A percentile compares a stretch with the other conserved stretches of the same genome.
Conservation (phyloP, 2,329 filamentous ascomycete species). For the Aspergillus hiratsukae region DNA sequence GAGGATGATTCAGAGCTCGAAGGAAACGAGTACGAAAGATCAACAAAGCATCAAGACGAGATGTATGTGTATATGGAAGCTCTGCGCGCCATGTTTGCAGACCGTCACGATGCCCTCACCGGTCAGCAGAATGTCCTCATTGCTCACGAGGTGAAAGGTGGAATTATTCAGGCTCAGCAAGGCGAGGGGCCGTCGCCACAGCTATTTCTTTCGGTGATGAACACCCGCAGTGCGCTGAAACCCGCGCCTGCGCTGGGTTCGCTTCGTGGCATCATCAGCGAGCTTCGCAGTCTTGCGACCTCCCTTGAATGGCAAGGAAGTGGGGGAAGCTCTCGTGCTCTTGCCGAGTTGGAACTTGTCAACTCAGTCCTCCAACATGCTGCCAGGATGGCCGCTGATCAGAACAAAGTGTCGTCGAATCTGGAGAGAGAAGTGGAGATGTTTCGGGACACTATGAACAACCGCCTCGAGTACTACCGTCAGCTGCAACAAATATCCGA, state of each 20-base stretch:
- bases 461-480: conserved; percentile 81
- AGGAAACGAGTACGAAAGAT: conserved; percentile 85
- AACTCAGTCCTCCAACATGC: conserved; percentile 59
- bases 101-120: conserved; percentile 71
- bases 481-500: conserved; percentile 91
- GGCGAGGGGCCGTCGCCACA: conserved; percentile 69
- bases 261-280: conserved; percentile 64
- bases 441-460: conserved; percentile 76
- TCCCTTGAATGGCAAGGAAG: conserved; percentile 56
- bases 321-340: conserved; percentile 52
- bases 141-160: conserved; percentile 64
- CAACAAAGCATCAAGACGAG: conserved; percentile 81
- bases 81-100: conserved; percentile 69
- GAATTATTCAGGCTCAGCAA: conserved; percentile 56
- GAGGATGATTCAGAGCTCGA: conserved; percentile 71
- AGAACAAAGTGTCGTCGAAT: conserved; percentile 48
- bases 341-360: conserved; percentile 62
- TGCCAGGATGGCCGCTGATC: conserved; percentile 49
- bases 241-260: conserved; percentile 53
- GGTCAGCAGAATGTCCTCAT: conserved; percentile 73
- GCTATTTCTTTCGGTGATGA: conserved; percentile 49
- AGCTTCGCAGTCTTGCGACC: conserved; percentile 61
- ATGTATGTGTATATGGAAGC: conserved; percentile 81
- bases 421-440: conserved; percentile 65
- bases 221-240: conserved; percentile 42